phyloP scores from a whole-genome alignment of 805 yeast genomes.

The Teunomyces barrocoloradensis region DNA sequence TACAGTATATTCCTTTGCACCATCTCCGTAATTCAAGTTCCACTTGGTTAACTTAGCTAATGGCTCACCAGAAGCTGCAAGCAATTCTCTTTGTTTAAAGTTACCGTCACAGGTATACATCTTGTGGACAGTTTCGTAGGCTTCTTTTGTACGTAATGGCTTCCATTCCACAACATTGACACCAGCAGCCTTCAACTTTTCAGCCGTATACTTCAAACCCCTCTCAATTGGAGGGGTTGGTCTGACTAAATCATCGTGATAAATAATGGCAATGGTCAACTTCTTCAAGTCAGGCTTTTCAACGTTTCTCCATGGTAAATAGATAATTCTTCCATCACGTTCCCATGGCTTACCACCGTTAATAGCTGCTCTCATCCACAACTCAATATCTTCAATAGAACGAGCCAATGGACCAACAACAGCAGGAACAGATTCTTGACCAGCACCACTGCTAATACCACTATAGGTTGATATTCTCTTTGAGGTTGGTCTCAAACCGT shows the following conservation, averaged over 20 bases:
- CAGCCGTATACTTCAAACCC: conserved; percentile 48
- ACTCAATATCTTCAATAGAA: conserved; percentile 62
- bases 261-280: conserved; percentile 60
- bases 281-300: conserved; percentile 35
- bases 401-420: conserved; percentile 70
- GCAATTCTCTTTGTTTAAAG: conserved; percentile 47
- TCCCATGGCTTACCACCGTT: conserved; percentile 68
- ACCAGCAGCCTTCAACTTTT: conserved; percentile 57
- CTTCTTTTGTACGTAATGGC: conserved; percentile 57
- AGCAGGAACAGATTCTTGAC: conserved; percentile 63
- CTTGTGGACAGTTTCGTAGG: conserved; percentile 54
- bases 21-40: conserved; percentile 57
- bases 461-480: conserved; percentile 47
- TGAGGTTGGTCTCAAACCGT: conserved; percentile 63
- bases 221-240: conserved; percentile 66
- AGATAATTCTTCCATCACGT: conserved; percentile 44
- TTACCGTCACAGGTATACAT: conserved; percentile 72
- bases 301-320: conserved; percentile 54
- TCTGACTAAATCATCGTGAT: conserved; percentile 62
- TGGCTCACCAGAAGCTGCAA: conserved; percentile 69
- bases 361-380: conserved; percentile 61
- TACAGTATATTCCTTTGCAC: conserved; percentile 45
- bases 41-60: conserved; percentile 60
- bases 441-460: conserved; percentile 55
- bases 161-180: conserved; percentile 54